Evolutionary conservation across 192 early-diverging fungal species (phyloP).

Genomic region (Piromyces finnis): DNA sequence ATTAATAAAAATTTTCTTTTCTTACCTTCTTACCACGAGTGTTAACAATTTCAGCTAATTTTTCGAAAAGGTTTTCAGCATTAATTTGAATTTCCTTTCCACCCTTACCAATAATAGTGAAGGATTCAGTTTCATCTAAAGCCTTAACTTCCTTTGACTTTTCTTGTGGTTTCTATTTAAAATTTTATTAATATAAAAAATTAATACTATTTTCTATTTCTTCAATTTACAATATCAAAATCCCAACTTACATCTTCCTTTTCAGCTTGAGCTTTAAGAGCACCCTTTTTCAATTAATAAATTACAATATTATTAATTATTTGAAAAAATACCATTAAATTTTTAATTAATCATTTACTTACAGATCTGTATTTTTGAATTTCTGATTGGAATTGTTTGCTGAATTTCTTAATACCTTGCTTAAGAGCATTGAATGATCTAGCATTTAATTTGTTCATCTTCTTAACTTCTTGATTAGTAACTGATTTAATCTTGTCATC

Average conservation of each 20-base stretch:
- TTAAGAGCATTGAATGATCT: constrained; percentile 82
- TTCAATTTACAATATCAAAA: too few species aligned
- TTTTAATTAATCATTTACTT: background rate
- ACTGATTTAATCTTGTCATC: constrained; percentile 59
- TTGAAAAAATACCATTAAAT: too few species aligned
- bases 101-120: constrained; percentile 26
- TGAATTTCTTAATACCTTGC: constrained; percentile 79
- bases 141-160: constrained; percentile 6
- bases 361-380: constrained; percentile 42
- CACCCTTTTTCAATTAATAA: background rate
- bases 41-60: constrained; percentile 54
- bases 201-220: too few species aligned
- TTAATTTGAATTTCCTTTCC: constrained; percentile 28
- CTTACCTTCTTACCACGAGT: constrained; percentile 79
- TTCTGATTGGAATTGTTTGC: constrained; percentile 50
- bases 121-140: constrained; percentile 9
- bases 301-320: too few species aligned
- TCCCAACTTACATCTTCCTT: background rate
- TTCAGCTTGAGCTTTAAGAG: background rate
- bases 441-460: constrained; percentile 63
- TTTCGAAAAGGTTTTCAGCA: constrained; percentile 63
- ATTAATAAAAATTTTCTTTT: background rate
- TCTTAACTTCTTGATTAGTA: constrained; percentile 57
- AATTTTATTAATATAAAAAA: too few species aligned
- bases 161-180: background rate